Percentiles rank a stretch among this genome's conserved stretches.
These are phyloP conservation scores for Chloris gayana DNA, from an alignment of 176 grass and related monocot species.

Conservation along the genomic window DNA sequence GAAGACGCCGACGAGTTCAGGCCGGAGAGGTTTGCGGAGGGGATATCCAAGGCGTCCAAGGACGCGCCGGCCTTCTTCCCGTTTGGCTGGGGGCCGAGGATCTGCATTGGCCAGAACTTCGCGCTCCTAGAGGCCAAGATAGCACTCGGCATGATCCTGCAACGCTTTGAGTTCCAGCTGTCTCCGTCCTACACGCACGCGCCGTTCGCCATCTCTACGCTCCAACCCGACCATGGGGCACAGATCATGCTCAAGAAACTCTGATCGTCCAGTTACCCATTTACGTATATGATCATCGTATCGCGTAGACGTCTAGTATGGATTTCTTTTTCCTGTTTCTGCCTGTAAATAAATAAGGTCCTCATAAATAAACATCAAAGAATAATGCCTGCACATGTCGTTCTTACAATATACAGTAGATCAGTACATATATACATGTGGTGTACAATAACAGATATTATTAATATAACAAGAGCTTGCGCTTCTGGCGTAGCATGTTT, in stretches of 20 bases:
- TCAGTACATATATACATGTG: too few species aligned
- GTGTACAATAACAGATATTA: too few species aligned
- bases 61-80: slow-evolving; percentile 33
- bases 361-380: neutral
- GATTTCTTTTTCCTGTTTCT: neutral
- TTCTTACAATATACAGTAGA: neutral
- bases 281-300: neutral
- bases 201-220: slow-evolving; percentile 14
- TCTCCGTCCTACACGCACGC: slow-evolving; percentile 49
- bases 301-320: neutral
- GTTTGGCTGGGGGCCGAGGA: slow-evolving; percentile 48
- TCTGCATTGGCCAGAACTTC: slow-evolving; percentile 57
- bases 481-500: too few species aligned
- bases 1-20: slow-evolving; percentile 54
- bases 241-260: slow-evolving; percentile 26
- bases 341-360: neutral
- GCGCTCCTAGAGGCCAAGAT: slow-evolving; percentile 52
- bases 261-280: too few species aligned
- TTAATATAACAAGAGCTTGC: too few species aligned
- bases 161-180: slow-evolving; percentile 48
- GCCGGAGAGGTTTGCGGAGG: slow-evolving; percentile 52
- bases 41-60: slow-evolving; percentile 46
- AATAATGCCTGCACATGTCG: neutral
- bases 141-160: slow-evolving; percentile 43
- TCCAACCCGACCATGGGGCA: slow-evolving; percentile 50